Base-by-base conservation (phyloP, 495 filamentous ascomycete species). In the Thermochaetoides thermophila region DNA sequence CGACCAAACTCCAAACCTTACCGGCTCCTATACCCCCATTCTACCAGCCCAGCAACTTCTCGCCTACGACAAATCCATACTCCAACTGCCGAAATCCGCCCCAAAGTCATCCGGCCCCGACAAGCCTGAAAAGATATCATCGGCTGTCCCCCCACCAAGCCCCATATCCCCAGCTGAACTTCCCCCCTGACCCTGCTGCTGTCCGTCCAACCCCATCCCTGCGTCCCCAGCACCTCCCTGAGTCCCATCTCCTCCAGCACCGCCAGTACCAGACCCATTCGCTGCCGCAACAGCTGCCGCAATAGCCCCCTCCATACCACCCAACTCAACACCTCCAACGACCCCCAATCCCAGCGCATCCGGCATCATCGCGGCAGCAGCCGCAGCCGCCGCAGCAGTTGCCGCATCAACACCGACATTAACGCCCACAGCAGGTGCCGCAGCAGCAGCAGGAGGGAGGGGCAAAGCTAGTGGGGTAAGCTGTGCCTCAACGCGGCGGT, bases 401-500 rank as follows among this genome's bases (percentile, higher is more conserved):
- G 17, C 29, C 5, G 31, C 36, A 3, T 20, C 35, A n/a, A 42
- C 39, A 27, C 48, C 42, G 12, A n/a, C n/a, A n/a, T n/a, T n/a
- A n/a, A n/a, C n/a, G n/a, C n/a, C n/a, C n/a, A n/a, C n/a, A n/a
- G n/a, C n/a, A n/a, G n/a, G n/a, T n/a, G n/a, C n/a, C n/a, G n/a
- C n/a, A n/a, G n/a, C n/a, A n/a, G n/a, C n/a, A n/a, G n/a, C n/a
- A n/a, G n/a, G n/a, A n/a, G n/a, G n/a, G n/a, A n/a, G n/a, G n/a
- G 50, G 31, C 5, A 55, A 42, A 12, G 51, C 51, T 1, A 55
- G 55, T 19, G 48, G 40, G 17, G 53, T 45, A 48, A 61, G 46
- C 45, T 64, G 70, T 3, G 74, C 63, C 44, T 86, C 79, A 5
- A 92, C 82, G 13, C 78, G 71, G 2, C 81, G 66, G 49, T 73